Base-by-base conservation (phyloP, 495 filamentous ascomycete genomes). In the Penicillium coprophilum region DNA sequence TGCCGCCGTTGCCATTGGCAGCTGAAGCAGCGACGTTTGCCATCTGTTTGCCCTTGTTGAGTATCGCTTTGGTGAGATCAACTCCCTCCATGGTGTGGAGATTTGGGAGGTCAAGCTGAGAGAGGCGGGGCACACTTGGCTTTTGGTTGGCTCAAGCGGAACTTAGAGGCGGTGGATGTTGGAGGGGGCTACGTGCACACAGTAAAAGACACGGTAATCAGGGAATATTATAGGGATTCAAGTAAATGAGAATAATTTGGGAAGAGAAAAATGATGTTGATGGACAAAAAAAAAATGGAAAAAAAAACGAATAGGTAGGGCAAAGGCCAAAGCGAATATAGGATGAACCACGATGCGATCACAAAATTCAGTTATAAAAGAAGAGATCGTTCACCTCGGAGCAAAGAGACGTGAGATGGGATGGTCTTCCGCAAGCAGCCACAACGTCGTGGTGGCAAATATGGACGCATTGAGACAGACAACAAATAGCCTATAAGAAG, bases 1-100 rank as follows among this genome's bases (percentile, higher is more conserved):
- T 93, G 57, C 74, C 73, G 53, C 71, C 77, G 64, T 85, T 89
- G 73, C 81, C 83, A 77, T 86, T 86, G 64, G 83, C 78, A 68
- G 80, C 74, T 59, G 81, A 77, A 53, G 82, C 74, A 59, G 82
- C 75, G 54, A 80, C 79, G 64, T 64, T 78, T 39, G 85, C 84
- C 70, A 87, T 87, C 72, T 89, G 84, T 74, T 90, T 91, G 52
- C 85, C 88, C 74, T 90, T 90, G 71, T 85, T 89, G 70, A 90
- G 81, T 57, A 87, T 85, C 40, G 85, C 85, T 67, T 88, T 86
- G 66, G 86, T 89, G 68, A 89, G 85, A 59, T 85, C 84, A 61
- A 81, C 82, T 63, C 87, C 85, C 77, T 90, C 89, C 87, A 90
- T 90, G 67, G 56, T 87, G 63, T 62, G 55, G 56, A 62, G 59